Conservation (phyloP, 2,329 filamentous ascomycete species). For the Neopestalotiopsis sp. region DNA sequence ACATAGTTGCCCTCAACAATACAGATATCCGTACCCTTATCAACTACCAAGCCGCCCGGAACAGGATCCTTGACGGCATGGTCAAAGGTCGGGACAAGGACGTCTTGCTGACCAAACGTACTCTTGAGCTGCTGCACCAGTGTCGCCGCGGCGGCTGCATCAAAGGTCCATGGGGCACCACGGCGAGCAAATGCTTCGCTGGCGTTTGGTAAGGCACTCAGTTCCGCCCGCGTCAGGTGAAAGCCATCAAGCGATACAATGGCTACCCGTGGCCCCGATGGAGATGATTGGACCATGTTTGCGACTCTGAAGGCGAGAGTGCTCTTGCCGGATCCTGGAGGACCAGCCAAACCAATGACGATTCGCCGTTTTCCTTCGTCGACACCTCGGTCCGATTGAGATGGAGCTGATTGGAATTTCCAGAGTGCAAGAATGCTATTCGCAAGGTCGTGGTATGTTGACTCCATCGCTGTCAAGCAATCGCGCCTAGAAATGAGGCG, state of each 20-base stretch:
- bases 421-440: not conserved
- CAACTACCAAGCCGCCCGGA: conserved; percentile 24
- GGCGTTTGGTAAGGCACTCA: conserved; percentile 36
- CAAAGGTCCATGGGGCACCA: conserved; percentile 42
- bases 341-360: conserved; percentile 30
- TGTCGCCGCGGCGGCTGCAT: conserved; percentile 28
- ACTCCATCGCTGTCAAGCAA: not conserved
- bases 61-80: conserved; percentile 32
- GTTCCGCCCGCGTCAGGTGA: conserved; percentile 32
- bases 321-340: conserved; percentile 32
- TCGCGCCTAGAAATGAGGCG: not conserved
- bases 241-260: conserved; percentile 38
- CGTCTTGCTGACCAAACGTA: conserved; percentile 2
- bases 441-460: conserved; percentile 3
- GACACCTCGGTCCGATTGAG: too few species aligned
- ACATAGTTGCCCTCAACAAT: conserved; percentile 36
- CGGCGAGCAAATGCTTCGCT: conserved; percentile 36
- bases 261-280: conserved; percentile 21
- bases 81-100: conserved; percentile 30
- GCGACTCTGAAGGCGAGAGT: conserved; percentile 29
- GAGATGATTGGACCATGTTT: conserved; percentile 17
- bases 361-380: not conserved
- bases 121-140: conserved; percentile 27
- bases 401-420: not conserved
- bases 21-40: conserved; percentile 22